Evolutionary conservation across 2,329 filamentous ascomycete species (phyloP).

Genomic region (Alternaria novae-zelandiae): DNA sequence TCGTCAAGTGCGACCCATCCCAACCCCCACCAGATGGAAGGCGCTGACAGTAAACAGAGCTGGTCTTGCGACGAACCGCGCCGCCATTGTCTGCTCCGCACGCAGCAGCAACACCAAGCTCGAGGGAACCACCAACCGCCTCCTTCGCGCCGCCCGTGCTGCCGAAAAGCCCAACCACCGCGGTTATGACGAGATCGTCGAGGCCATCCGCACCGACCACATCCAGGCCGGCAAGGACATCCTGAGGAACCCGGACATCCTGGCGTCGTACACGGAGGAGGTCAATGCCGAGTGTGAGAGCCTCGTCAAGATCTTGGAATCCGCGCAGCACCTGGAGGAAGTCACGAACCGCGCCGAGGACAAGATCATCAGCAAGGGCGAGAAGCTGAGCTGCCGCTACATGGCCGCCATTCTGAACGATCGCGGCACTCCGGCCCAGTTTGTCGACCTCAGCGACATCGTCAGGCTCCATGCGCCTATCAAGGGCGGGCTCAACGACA

Average conservation of each 20-base stretch:
- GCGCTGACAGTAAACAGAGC: slow-evolving; percentile 56
- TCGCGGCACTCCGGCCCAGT: slow-evolving; percentile 81
- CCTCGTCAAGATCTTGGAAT: slow-evolving; percentile 75
- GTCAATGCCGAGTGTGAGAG: slow-evolving; percentile 82
- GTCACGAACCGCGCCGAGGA: slow-evolving; percentile 60
- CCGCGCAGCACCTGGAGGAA: slow-evolving; percentile 63
- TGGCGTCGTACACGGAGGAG: slow-evolving; percentile 65
- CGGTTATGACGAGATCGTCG: slow-evolving; percentile 75
- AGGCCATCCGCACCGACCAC: slow-evolving; percentile 84
- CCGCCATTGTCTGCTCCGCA: slow-evolving; percentile 95
- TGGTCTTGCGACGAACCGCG: slow-evolving; percentile 69
- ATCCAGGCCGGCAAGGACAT: slow-evolving; percentile 69
- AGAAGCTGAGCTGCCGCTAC: slow-evolving; percentile 92
- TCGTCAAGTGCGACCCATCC: slow-evolving; percentile 60
- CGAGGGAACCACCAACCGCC: slow-evolving; percentile 87
- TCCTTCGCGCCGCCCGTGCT: slow-evolving; percentile 57
- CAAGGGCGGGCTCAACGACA: slow-evolving; percentile 51
- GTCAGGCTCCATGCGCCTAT: slow-evolving; percentile 65
- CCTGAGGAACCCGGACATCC: slow-evolving; percentile 48
- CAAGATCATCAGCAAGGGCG: slow-evolving; percentile 90
- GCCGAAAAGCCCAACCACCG: slow-evolving; percentile 51
- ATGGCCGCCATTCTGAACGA: slow-evolving; percentile 87
- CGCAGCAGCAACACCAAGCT: slow-evolving; percentile 92
- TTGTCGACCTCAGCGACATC: slow-evolving; percentile 85
- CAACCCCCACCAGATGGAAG: not conserved